Evolutionary conservation across 1,284 basidiomycete species (phyloP), one percentile per base, ranked within the genome.

Genomic region (Gastroboletus turbinatus): DNA sequence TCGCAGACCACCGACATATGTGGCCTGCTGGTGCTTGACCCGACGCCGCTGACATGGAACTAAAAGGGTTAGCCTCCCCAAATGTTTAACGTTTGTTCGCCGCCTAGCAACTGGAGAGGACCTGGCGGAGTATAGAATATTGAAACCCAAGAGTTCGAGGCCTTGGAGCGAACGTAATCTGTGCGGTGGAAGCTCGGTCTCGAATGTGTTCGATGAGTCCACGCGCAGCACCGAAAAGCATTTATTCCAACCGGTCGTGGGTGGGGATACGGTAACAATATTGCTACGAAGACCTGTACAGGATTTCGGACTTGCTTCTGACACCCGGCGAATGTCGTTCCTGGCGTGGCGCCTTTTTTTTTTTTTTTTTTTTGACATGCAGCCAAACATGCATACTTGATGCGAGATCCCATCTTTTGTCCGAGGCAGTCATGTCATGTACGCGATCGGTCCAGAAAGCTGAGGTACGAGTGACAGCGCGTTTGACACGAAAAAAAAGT

Each of bases 31-130:
- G 54, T 46, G 46, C 64, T 63, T 46, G 63, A 50, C 50, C 61
- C 55, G 66, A 55, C 53, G 65, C 68, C 65, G 68, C 65, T 67
- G 68, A 67, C 65, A 67, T 67, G 68, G 63, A 68, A 60, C 62
- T 52, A 53, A 63, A 70, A 67, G 49, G 51, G 67, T 48, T 63
- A 53, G 57, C 50, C 30, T 46, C 53, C 60, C 54, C 47, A 50
- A 32, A 55, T 62, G 46, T 53, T 53, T 32, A 42, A 23, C 47
- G 55, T 39, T 39, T 21, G 38, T 39, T 39, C 38, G 33, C 54
- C 64, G 67, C 67, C 38, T 69, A 67, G 65, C 66, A 68, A 69
- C 66, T 68, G 58, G 11, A 11, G 38, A 60, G 67, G 62, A 54
- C 59, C 64, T 63, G 64, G 21, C 65, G 64, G 64, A 58, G 56